These are phyloP conservation scores for Volutella citrinella DNA, from an alignment of 2,329 filamentous ascomycete species.

Conservation along the genomic window DNA sequence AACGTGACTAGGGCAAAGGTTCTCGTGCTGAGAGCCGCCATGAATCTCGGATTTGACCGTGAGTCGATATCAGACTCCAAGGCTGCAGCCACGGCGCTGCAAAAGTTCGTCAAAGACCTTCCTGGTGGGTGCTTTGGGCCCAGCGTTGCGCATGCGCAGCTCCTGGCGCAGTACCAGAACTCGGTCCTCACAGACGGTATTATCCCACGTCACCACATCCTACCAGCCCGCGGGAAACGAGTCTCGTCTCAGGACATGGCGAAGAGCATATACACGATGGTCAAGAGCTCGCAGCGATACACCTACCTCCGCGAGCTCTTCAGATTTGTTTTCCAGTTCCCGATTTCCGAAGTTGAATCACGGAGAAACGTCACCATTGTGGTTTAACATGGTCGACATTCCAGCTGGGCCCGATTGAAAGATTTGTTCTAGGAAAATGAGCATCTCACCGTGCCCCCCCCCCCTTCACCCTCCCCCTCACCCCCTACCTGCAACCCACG, in stretches of 20 bases:
- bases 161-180: conserved; percentile 78
- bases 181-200: conserved; percentile 70
- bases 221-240: conserved; percentile 54
- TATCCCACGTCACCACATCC: conserved; percentile 38
- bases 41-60: conserved; percentile 77
- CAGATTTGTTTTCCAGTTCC: conserved; percentile 79
- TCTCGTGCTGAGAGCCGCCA: conserved; percentile 78
- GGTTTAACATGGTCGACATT: no score
- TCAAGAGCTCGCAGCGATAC: conserved; percentile 64
- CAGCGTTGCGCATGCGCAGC: conserved; percentile 63
- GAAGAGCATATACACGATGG: conserved; percentile 75
- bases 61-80: conserved; percentile 45
- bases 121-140: conserved; percentile 77
- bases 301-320: conserved; percentile 80
- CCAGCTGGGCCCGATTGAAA: no score
- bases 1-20: conserved; percentile 76
- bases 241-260: conserved; percentile 73
- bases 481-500: no score
- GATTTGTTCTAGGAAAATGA: no score
- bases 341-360: conserved; percentile 71
- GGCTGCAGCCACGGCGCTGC: conserved; percentile 54
- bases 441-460: no score
- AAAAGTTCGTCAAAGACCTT: conserved; percentile 72
- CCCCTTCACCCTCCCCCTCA: no score
- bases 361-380: conserved; percentile 63